Evolutionary conservation across 129 eudicot genomes (phyloP).

Genomic region (Flaveria sonorensis): DNA sequence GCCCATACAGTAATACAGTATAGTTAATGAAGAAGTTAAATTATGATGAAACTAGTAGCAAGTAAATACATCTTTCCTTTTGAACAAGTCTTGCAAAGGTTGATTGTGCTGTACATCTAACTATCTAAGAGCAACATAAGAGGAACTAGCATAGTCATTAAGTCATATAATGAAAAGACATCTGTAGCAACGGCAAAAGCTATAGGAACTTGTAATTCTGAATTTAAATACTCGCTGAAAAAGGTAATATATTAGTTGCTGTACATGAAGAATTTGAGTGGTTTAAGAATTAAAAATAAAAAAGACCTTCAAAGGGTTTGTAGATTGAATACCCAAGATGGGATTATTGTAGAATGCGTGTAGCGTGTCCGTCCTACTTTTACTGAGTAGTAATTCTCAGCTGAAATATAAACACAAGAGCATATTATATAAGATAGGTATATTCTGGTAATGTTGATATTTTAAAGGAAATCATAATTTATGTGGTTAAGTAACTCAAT

Average conservation of each 20-base stretch:
- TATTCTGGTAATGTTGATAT: neutral
- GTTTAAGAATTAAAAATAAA: neutral
- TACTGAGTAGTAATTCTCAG: neutral
- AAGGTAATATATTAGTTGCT: neutral
- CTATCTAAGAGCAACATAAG: neutral
- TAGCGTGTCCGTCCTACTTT: neutral
- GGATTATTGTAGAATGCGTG: neutral
- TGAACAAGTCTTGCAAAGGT: neutral
- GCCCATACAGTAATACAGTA: neutral
- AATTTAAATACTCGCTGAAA: neutral
- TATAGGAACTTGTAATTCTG: neutral
- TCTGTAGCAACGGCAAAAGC: neutral
- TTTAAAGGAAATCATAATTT: neutral
- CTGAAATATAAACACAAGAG: neutral
- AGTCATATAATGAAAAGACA: neutral
- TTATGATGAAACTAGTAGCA: neutral
- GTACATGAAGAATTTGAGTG: neutral
- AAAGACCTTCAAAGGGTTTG: neutral
- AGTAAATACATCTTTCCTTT: neutral
- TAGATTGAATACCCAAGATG: neutral
- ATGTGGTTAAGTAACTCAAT: neutral
- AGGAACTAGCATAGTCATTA: conserved; percentile 6
- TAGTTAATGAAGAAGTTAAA: neutral
- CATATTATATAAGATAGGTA: no score
- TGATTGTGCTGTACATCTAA: neutral